phyloP scores from a whole-genome alignment of 2,329 filamentous ascomycete genomes.

The Drechslera avenae region DNA sequence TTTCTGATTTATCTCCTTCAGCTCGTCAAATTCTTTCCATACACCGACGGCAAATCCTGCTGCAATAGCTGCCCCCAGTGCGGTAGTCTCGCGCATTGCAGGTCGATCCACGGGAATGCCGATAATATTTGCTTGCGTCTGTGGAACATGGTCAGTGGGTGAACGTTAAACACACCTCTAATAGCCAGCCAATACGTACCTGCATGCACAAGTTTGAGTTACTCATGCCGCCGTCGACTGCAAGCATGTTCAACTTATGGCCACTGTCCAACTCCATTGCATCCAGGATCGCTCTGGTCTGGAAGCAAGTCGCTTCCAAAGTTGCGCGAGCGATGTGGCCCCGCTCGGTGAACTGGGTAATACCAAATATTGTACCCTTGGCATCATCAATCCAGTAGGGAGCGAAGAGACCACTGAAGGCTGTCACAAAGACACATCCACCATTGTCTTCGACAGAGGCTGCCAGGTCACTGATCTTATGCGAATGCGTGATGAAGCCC shows the following conservation, averaged over 20 bases:
- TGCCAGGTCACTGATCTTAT: slow-evolving; percentile 69
- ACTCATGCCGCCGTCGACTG: slow-evolving; percentile 88
- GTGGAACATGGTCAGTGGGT: slow-evolving; percentile 20
- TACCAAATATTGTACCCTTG: slow-evolving; percentile 80
- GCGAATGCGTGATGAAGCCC: slow-evolving; percentile 64
- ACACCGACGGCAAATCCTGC: slow-evolving; percentile 82
- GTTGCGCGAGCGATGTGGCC: slow-evolving; percentile 89
- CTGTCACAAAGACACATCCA: slow-evolving; percentile 84
- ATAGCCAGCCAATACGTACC: slow-evolving; percentile 32
- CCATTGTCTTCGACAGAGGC: slow-evolving; percentile 74
- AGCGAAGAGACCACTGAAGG: slow-evolving; percentile 88
- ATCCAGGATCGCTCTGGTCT: slow-evolving; percentile 88
- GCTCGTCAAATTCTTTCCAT: slow-evolving; percentile 75
- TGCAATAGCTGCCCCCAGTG: slow-evolving; percentile 85
- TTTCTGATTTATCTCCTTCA: slow-evolving; percentile 73
- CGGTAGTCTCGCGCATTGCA: slow-evolving; percentile 87
- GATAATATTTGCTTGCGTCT: slow-evolving; percentile 83
- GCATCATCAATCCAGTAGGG: slow-evolving; percentile 96
- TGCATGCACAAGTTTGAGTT: slow-evolving; percentile 91
- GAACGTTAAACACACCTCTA: neutral
- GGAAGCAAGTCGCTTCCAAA: slow-evolving; percentile 88
- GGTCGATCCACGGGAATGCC: slow-evolving; percentile 83
- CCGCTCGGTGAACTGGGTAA: slow-evolving; percentile 82
- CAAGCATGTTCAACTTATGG: slow-evolving; percentile 73
- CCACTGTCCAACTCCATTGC: slow-evolving; percentile 88